Percentiles rank a stretch among this genome's conserved stretches.
Evolutionary conservation across 345 rosid species (phyloP).

Genomic region (Microcos paniculata): DNA sequence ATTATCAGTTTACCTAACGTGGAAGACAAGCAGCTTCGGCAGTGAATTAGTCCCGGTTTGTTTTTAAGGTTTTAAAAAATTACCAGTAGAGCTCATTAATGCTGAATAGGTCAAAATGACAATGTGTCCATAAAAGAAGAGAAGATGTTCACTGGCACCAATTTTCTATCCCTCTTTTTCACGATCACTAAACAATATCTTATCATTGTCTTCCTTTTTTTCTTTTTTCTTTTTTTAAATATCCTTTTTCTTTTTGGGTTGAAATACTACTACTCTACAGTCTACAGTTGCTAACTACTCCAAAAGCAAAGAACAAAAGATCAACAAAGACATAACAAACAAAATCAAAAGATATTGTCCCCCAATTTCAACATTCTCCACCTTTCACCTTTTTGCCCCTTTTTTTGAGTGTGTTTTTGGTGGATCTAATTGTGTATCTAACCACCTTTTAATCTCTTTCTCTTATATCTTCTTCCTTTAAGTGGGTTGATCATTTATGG

Average conservation of each 20-base stretch:
- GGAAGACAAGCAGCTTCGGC: conserved; percentile 3
- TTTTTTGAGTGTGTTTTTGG: conserved; percentile 22
- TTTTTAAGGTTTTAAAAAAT: background rate
- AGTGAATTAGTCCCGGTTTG: background rate
- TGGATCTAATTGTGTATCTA: conserved; percentile 36
- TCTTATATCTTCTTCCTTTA: conserved; percentile 17
- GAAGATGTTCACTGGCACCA: conserved; percentile 9
- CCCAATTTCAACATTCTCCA: conserved; percentile 40
- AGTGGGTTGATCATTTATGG: conserved; percentile 9
- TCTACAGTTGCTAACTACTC: conserved; percentile 24
- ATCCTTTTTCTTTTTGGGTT: conserved; percentile 16
- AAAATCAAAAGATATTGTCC: conserved; percentile 40
- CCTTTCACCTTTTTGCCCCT: conserved; percentile 20
- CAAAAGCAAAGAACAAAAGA: conserved; percentile 32
- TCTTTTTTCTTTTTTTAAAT: background rate
- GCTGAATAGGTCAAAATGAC: conserved; percentile 21
- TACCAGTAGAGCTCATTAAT: background rate
- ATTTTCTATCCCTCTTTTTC: background rate
- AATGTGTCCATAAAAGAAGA: background rate
- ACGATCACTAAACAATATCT: conserved; percentile 11
- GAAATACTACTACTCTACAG: conserved; percentile 31
- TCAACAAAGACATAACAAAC: conserved; percentile 36
- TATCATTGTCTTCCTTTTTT: conserved; percentile 14
- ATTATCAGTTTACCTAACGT: background rate
- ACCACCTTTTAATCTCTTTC: conserved; percentile 26